These are phyloP conservation scores for Biscogniauxia mediterranea DNA, from an alignment of 2,329 filamentous ascomycete species.

Conservation along the genomic window DNA sequence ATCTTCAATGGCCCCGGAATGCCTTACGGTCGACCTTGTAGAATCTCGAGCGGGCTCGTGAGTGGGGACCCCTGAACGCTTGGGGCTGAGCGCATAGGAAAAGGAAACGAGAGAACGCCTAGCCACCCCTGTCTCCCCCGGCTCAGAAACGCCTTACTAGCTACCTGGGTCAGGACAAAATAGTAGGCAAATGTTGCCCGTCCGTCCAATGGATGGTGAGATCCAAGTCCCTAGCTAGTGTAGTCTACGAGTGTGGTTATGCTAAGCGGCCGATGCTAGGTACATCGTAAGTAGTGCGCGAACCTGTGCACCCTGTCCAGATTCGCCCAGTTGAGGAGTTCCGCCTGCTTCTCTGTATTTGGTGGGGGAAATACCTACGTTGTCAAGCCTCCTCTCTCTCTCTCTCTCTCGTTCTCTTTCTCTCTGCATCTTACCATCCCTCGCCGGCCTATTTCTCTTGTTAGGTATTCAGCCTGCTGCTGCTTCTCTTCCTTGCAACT, in stretches of 20 bases:
- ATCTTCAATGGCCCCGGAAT: slow-evolving; percentile 8
- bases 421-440: slow-evolving; percentile 6
- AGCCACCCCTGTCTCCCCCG: slow-evolving; percentile 18
- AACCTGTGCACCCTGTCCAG: slow-evolving; percentile 18
- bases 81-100: slow-evolving; percentile 24
- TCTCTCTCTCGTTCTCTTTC: slow-evolving; percentile 1
- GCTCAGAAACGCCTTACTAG: slow-evolving; percentile 19
- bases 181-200: slow-evolving; percentile 6
- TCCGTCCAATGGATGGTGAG: slow-evolving; percentile 12
- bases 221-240: slow-evolving; percentile 7
- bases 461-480: slow-evolving; percentile 11
- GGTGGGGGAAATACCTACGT: slow-evolving; percentile 13
- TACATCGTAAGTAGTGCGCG: slow-evolving; percentile 24
- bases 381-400: slow-evolving; percentile 23
- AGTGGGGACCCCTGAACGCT: slow-evolving; percentile 22
- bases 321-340: slow-evolving; percentile 10
- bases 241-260: neutral
- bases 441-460: neutral
- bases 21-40: slow-evolving; percentile 19
- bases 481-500: slow-evolving; percentile 12
- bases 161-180: slow-evolving; percentile 22
- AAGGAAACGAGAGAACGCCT: slow-evolving; percentile 25
- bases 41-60: slow-evolving; percentile 19
- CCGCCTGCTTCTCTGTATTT: slow-evolving; percentile 22
- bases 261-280: slow-evolving; percentile 1